Percentiles rank a stretch among this genome's conserved stretches.
phyloP scores from a whole-genome alignment of 2,329 filamentous ascomycete genomes.

The Tolypocladium amazonense region DNA sequence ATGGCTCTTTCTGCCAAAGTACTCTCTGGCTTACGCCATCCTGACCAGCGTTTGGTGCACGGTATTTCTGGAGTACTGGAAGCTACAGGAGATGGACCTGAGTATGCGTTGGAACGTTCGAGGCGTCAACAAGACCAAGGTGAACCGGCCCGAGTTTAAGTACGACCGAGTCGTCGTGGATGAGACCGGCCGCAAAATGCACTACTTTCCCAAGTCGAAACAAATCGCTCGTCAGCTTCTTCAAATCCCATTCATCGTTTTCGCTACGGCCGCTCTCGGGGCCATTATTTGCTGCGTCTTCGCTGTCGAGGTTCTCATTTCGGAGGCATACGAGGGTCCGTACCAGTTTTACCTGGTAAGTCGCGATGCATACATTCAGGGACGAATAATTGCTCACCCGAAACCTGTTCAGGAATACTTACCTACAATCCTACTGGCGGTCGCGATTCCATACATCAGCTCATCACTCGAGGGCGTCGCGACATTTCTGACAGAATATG shows the following conservation, averaged over 20 bases:
- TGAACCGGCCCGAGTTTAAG: conserved; percentile 52
- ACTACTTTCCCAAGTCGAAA: conserved; percentile 54
- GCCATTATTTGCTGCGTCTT: conserved; percentile 60
- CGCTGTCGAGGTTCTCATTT: conserved; percentile 64
- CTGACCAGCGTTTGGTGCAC: conserved; percentile 60
- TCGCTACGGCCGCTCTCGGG: conserved; percentile 49
- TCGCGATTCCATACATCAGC: conserved; percentile 54
- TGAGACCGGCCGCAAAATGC: conserved; percentile 49
- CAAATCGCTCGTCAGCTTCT: conserved; percentile 55
- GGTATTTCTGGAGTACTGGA: conserved; percentile 72
- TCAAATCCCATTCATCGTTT: conserved; percentile 57
- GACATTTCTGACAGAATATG: conserved; percentile 53
- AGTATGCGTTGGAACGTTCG: conserved; percentile 63
- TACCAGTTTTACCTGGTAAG: conserved; percentile 53
- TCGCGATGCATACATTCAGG: too few relatives aligned
- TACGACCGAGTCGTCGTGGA: conserved; percentile 53
- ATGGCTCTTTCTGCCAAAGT: conserved; percentile 59
- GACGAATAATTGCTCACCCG: background rate
- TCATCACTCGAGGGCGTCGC: conserved; percentile 53
- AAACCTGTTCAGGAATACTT: conserved; percentile 48
- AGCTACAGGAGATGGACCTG: conserved; percentile 61
- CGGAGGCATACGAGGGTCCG: conserved; percentile 61
- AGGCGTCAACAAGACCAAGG: conserved; percentile 56
- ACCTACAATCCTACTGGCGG: conserved; percentile 60
- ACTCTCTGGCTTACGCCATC: conserved; percentile 59